Percentiles rank a stretch among this genome's conserved stretches.
Conservation (phyloP, 2,329 filamentous ascomycete species). For the Aspergillus phoenicis region DNA sequence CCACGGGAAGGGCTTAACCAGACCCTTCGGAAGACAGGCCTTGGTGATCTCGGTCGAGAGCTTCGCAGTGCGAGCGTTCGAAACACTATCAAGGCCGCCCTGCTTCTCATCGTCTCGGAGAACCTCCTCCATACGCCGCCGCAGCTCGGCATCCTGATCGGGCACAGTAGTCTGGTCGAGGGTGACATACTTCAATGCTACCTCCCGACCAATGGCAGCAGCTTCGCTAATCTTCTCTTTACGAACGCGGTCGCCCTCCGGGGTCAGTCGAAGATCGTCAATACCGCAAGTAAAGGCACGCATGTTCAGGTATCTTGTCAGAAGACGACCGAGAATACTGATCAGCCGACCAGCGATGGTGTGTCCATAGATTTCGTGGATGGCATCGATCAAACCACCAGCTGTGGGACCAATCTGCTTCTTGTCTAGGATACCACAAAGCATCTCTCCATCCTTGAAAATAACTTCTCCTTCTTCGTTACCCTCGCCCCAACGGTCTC, state of each 20-base stretch:
- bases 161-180: conserved; percentile 66
- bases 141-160: conserved; percentile 70
- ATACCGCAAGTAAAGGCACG: conserved; percentile 96
- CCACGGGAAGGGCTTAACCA: conserved; percentile 89
- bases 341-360: conserved; percentile 82
- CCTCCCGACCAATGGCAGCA: conserved; percentile 70
- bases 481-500: conserved; percentile 72
- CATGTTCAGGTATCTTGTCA: conserved; percentile 91
- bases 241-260: conserved; percentile 72
- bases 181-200: conserved; percentile 86
- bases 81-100: conserved; percentile 82
- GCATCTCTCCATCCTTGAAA: conserved; percentile 82
- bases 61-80: conserved; percentile 68
- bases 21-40: conserved; percentile 75
- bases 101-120: conserved; percentile 90
- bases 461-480: conserved; percentile 78
- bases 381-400: conserved; percentile 85
- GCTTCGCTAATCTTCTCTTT: conserved; percentile 69
- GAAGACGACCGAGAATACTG: conserved; percentile 82
- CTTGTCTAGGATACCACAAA: conserved; percentile 93
- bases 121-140: conserved; percentile 81
- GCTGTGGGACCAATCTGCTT: conserved; percentile 85
- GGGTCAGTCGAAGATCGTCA: conserved; percentile 86
- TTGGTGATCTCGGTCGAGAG: conserved; percentile 79
- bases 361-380: conserved; percentile 92